Conservation (phyloP, 2,329 filamentous ascomycete species). For the Aureobasidium subglaciale region DNA sequence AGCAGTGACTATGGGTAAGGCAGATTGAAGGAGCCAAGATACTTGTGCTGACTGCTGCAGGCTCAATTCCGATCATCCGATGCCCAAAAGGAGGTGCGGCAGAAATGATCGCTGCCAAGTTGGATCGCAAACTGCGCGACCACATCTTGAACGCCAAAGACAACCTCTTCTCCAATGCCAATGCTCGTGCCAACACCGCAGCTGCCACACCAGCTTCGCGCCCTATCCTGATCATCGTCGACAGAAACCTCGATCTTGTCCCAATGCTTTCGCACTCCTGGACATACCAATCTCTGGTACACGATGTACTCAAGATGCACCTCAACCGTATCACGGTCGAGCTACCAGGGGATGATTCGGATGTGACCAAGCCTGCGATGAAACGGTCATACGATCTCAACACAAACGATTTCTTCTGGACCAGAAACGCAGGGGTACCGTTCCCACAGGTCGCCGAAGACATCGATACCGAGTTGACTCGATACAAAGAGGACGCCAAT, state of each 20-base stretch:
- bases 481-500: constrained; percentile 91
- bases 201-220: constrained; percentile 63
- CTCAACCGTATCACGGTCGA: constrained; percentile 94
- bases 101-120: constrained; percentile 86
- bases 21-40: not conserved
- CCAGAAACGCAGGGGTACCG: constrained; percentile 79
- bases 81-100: constrained; percentile 89
- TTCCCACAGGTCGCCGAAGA: constrained; percentile 96
- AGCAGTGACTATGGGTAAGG: constrained; percentile 88
- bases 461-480: constrained; percentile 85
- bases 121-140: constrained; percentile 91
- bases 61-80: constrained; percentile 88
- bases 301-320: constrained; percentile 69
- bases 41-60: constrained; percentile 26
- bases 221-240: constrained; percentile 86
- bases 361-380: constrained; percentile 61
- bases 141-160: constrained; percentile 97
- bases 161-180: constrained; percentile 73
- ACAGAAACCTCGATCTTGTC: constrained; percentile 90
- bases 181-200: constrained; percentile 54
- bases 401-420: constrained; percentile 93
- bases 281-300: constrained; percentile 81
- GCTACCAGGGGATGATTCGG: constrained; percentile 68
- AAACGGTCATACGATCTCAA: constrained; percentile 89
- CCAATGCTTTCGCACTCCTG: constrained; percentile 98